phyloP scores from a whole-genome alignment of 2,329 filamentous ascomycete genomes.

The Exophiala spinifera region DNA sequence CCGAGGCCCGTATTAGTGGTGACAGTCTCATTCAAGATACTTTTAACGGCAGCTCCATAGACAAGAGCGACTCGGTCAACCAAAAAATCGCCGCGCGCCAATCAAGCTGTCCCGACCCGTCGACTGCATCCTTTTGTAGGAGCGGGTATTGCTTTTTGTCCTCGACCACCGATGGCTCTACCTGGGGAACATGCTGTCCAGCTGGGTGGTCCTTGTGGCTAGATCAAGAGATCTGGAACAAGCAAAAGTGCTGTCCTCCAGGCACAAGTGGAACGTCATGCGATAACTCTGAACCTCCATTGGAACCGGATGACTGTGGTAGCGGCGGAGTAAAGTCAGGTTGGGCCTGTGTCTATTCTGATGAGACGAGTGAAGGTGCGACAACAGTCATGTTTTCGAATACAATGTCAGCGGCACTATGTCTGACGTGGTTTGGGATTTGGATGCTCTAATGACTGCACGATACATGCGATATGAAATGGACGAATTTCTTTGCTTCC shows the following conservation, averaged over 20 bases:
- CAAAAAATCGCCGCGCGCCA: slow-evolving; percentile 10
- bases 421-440: too few species aligned
- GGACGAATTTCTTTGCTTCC: too few species aligned
- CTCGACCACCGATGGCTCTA: slow-evolving; percentile 7
- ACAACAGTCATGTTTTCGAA: too few species aligned
- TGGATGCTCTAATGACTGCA: too few species aligned
- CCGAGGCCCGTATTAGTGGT: slow-evolving; percentile 6
- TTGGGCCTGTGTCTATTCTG: slow-evolving; percentile 24
- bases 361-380: slow-evolving; percentile 1
- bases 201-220: slow-evolving; percentile 14
- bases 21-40: background rate
- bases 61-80: background rate
- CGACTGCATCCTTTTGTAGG: slow-evolving; percentile 14
- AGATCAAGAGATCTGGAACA: slow-evolving; percentile 15
- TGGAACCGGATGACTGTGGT: slow-evolving; percentile 18
- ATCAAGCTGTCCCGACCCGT: slow-evolving; percentile 14
- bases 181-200: slow-evolving; percentile 24
- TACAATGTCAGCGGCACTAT: too few species aligned
- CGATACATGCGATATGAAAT: too few species aligned
- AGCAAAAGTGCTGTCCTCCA: slow-evolving; percentile 19
- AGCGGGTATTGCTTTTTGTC: slow-evolving; percentile 19
- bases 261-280: slow-evolving; percentile 7
- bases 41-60: slow-evolving; percentile 1
- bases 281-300: slow-evolving; percentile 11
- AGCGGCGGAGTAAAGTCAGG: slow-evolving; percentile 14